Evolutionary conservation across 2,329 filamentous ascomycete species (phyloP), one percentile per base, ranked within the genome.

Genomic region (Colletotrichum lini): DNA sequence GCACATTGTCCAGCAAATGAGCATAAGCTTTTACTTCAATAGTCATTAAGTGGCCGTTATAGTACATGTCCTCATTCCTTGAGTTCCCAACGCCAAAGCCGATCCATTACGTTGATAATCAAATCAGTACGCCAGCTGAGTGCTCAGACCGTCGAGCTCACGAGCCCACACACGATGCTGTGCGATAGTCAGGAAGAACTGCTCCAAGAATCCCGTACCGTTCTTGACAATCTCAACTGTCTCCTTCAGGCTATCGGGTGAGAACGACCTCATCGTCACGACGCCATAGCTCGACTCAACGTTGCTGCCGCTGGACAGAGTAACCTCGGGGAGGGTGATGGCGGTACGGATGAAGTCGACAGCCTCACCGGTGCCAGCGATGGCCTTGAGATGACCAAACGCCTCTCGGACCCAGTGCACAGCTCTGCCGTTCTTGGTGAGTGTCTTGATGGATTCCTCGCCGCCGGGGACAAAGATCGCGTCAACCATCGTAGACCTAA

Each of bases 401-500:
- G 93, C 92, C 79, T 96, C 94, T 2, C 92, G 88, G 4, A 96
- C 83, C 89, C 92, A 96, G 83, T 96, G 92, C 2, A 93, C 78
- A 0, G 92, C 92, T 21, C 93, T 91, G 0, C 94, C 93, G 72
- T 88, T 94, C 83, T 91, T 89, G 67, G 86, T 82, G 0, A 96
- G 87, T 0, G 89, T 90, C 63, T 87, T 83, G 54, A 93, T 82
- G 0, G 90, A 89, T 68, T 91, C 85, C 0, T 86, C 84, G 1
- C 94, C 94, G 1, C 93, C 93, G 1, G 93, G 93, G 3, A 97
- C 83, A 77, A 94, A 95, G 38, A 95, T 78, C 0, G 93, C 91
- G 78, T 96, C 94, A 73, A 96, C 96, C 86, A 96, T 90, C 45
- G 92, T 94, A 38, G 91, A 94, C 18, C 94, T 89, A 87, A 93